Percentiles rank a stretch among this genome's conserved stretches.
These are phyloP conservation scores for Setaria italica DNA, from an alignment of 202 grass and related monocot genomes.

Conservation along the genomic window DNA sequence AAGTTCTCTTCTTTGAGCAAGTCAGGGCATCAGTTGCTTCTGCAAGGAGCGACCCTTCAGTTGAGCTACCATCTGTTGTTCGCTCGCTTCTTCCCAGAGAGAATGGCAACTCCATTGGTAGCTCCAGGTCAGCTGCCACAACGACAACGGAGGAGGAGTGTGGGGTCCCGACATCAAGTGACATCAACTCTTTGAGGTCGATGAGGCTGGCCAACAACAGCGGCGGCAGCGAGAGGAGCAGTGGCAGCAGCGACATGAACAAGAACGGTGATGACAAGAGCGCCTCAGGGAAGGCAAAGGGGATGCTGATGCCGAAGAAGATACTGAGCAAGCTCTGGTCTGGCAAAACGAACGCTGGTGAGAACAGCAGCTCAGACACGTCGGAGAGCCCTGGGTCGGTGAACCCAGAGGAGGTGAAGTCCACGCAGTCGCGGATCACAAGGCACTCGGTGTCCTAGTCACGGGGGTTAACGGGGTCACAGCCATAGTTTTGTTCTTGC, in stretches of 20 bases:
- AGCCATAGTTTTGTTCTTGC: slow-evolving; percentile 39
- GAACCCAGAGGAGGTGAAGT: slow-evolving; percentile 75
- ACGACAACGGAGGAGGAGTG: slow-evolving; percentile 81
- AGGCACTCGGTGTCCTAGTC: slow-evolving; percentile 58
- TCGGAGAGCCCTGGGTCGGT: slow-evolving; percentile 79
- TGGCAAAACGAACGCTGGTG: slow-evolving; percentile 53
- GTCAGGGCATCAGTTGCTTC: slow-evolving; percentile 53
- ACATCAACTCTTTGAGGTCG: slow-evolving; percentile 75
- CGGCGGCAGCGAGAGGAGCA: slow-evolving; percentile 78
- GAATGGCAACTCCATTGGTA: slow-evolving; percentile 86
- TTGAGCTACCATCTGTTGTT: slow-evolving; percentile 49
- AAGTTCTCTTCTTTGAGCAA: slow-evolving; percentile 96
- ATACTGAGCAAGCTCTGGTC: slow-evolving; percentile 95
- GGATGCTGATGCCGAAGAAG: slow-evolving; percentile 81
- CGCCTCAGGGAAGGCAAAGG: slow-evolving; percentile 34
- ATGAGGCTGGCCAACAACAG: slow-evolving; percentile 60
- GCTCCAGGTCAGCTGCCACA: slow-evolving; percentile 87
- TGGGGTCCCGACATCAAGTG: slow-evolving; percentile 58
- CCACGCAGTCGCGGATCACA: slow-evolving; percentile 67
- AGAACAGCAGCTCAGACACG: slow-evolving; percentile 88
- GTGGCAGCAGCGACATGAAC: slow-evolving; percentile 62
- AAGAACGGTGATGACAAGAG: slow-evolving; percentile 58
- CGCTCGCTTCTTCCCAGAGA: slow-evolving; percentile 70
- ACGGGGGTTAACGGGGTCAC: not conserved
- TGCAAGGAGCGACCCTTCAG: slow-evolving; percentile 24